Percentiles rank a stretch among this genome's conserved stretches.
phyloP scores from a whole-genome alignment of 805 yeast genomes.

The Nakazawaea wyomingensis region DNA sequence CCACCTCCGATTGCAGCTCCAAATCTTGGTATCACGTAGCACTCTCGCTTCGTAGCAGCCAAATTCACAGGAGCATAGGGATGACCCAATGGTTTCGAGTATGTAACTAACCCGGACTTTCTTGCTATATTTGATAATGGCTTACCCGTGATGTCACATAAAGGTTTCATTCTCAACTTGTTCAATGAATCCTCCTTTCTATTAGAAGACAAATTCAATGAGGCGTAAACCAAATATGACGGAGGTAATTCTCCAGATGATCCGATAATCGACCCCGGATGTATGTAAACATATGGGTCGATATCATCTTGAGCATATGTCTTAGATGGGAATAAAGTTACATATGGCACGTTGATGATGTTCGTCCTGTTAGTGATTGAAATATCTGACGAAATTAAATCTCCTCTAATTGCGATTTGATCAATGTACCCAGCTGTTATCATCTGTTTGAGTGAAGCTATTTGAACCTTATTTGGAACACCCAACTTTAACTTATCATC shows the following conservation, averaged over 20 bases:
- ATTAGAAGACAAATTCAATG: constrained; percentile 53
- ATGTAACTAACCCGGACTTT: constrained; percentile 65
- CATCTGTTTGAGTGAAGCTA: constrained; percentile 83
- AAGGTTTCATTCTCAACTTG: constrained; percentile 61
- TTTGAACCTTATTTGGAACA: constrained; percentile 64
- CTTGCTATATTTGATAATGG: constrained; percentile 78
- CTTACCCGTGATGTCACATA: constrained; percentile 70
- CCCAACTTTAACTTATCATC: constrained; percentile 43
- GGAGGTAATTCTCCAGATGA: constrained; percentile 70
- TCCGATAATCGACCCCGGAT: constrained; percentile 66
- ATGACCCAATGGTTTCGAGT: constrained; percentile 87
- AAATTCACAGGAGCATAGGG: constrained; percentile 79
- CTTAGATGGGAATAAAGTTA: constrained; percentile 44
- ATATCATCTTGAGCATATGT: constrained; percentile 29
- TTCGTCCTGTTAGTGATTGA: constrained; percentile 51
- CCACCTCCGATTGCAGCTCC: constrained; percentile 84
- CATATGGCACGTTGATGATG: constrained; percentile 59
- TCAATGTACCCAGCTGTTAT: constrained; percentile 90
- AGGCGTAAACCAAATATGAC: constrained; percentile 66
- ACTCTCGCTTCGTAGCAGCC: constrained; percentile 65
- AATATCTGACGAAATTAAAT: constrained; percentile 59
- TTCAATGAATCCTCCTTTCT: constrained; percentile 35
- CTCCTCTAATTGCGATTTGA: constrained; percentile 83
- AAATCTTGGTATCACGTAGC: constrained; percentile 86
- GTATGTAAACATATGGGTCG: constrained; percentile 67